These are phyloP conservation scores for Diaporthe sp. DNA, from an alignment of 2,329 filamentous ascomycete genomes.

Conservation along the genomic window DNA sequence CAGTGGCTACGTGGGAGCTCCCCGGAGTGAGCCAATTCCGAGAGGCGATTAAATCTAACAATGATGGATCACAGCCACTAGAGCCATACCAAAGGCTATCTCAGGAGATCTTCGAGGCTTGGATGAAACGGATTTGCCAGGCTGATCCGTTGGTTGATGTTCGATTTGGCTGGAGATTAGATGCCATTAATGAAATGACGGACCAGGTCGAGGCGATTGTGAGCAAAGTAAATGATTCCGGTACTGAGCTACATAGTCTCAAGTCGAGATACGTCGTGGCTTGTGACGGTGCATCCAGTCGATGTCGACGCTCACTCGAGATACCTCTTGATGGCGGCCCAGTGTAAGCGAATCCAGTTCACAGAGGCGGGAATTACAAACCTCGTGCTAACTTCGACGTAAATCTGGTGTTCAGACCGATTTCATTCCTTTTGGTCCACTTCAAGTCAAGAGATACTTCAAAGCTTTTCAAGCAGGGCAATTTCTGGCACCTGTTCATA, in stretches of 20 bases:
- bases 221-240: not conserved
- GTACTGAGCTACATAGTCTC: not conserved
- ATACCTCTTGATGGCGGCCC: slow-evolving; percentile 37
- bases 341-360: slow-evolving; percentile 17
- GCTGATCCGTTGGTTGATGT: slow-evolving; percentile 44
- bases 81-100: slow-evolving; percentile 51
- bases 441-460: slow-evolving; percentile 41
- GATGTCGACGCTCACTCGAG: not conserved
- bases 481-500: slow-evolving; percentile 42
- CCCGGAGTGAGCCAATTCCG: slow-evolving; percentile 40
- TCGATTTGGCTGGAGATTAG: slow-evolving; percentile 47
- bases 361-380: no score
- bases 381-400: not conserved
- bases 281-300: slow-evolving; percentile 36
- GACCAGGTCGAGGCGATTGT: not conserved
- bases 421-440: slow-evolving; percentile 39
- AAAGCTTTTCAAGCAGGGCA: slow-evolving; percentile 35
- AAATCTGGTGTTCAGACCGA: slow-evolving; percentile 25
- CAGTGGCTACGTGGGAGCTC: slow-evolving; percentile 40
- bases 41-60: slow-evolving; percentile 42
- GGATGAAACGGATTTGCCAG: slow-evolving; percentile 46
- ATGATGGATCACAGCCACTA: slow-evolving; percentile 49
- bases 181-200: not conserved
- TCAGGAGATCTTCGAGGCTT: slow-evolving; percentile 50
- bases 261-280: slow-evolving; percentile 2